These are phyloP conservation scores for Ilyonectria mors-panacis DNA, from an alignment of 2,329 filamentous ascomycete species.

Conservation along the genomic window DNA sequence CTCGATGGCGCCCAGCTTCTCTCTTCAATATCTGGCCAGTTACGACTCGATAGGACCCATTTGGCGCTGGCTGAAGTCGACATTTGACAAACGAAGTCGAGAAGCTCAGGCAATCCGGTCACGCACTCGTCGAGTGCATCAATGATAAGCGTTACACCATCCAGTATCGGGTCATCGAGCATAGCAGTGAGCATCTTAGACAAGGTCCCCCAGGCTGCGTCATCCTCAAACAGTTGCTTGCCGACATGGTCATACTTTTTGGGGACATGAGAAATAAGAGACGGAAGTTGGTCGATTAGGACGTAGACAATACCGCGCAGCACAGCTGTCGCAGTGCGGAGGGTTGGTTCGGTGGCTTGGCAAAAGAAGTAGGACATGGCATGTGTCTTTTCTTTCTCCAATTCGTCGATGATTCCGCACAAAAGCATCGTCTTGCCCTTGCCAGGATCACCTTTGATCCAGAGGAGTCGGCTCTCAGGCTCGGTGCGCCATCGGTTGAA, in stretches of 20 bases:
- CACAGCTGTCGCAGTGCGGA: background rate
- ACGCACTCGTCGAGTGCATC: constrained; percentile 18
- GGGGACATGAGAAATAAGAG: background rate
- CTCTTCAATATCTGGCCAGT: constrained; percentile 51
- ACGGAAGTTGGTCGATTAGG: constrained; percentile 9
- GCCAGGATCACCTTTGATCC: constrained; percentile 54
- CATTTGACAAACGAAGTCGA: background rate
- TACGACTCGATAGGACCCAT: constrained; percentile 63
- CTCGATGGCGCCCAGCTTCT: constrained; percentile 40
- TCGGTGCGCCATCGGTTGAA: constrained; percentile 49
- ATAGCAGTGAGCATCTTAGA: constrained; percentile 1
- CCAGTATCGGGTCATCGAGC: constrained; percentile 5
- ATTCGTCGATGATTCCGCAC: constrained; percentile 46
- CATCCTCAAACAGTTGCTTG: background rate
- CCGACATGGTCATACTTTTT: background rate
- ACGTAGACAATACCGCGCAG: constrained; percentile 15
- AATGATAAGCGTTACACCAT: background rate
- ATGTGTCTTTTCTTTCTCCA: background rate
- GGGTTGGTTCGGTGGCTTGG: constrained; percentile 1
- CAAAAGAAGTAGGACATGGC: constrained; percentile 25
- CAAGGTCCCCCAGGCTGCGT: background rate
- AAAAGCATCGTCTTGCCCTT: constrained; percentile 58
- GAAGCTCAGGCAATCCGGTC: background rate
- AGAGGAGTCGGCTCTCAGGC: constrained; percentile 42
- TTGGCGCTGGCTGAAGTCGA: constrained; percentile 48